Evolutionary conservation across 176 grass and related monocot species (phyloP).

Genomic region (Bromus sterilis): DNA sequence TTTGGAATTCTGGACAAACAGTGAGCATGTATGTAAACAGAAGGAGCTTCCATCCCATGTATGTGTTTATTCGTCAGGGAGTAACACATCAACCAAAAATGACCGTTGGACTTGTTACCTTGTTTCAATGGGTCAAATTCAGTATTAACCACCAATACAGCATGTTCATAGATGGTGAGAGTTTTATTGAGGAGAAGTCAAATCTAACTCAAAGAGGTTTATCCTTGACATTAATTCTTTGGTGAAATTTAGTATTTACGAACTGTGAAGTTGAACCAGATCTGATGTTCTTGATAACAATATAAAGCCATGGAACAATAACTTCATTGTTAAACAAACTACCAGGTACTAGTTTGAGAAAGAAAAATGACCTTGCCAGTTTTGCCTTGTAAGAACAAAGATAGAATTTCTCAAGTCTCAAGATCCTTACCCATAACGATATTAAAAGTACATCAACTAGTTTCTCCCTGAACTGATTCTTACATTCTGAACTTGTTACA

Average conservation of each 20-base stretch:
- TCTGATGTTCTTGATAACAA: background rate
- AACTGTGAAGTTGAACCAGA: background rate
- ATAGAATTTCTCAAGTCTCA: background rate
- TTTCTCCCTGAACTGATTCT: background rate
- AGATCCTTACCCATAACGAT: background rate
- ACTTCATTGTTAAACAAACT: background rate
- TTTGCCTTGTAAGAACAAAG: background rate
- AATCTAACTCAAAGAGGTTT: background rate
- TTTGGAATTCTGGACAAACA: background rate
- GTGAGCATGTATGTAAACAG: background rate
- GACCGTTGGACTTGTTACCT: background rate
- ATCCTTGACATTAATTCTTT: background rate
- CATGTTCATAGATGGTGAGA: background rate
- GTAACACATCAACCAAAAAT: background rate
- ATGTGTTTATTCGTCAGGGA: background rate
- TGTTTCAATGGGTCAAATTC: background rate
- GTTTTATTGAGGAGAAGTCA: background rate
- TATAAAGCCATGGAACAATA: background rate
- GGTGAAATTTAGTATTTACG: background rate
- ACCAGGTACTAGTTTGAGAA: background rate
- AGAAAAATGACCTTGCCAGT: background rate
- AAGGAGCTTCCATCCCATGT: background rate
- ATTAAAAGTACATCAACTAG: background rate
- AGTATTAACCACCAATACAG: background rate
- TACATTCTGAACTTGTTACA: background rate